phyloP scores from a whole-genome alignment of 176 grass and related monocot species.

The Carex cristatella region DNA sequence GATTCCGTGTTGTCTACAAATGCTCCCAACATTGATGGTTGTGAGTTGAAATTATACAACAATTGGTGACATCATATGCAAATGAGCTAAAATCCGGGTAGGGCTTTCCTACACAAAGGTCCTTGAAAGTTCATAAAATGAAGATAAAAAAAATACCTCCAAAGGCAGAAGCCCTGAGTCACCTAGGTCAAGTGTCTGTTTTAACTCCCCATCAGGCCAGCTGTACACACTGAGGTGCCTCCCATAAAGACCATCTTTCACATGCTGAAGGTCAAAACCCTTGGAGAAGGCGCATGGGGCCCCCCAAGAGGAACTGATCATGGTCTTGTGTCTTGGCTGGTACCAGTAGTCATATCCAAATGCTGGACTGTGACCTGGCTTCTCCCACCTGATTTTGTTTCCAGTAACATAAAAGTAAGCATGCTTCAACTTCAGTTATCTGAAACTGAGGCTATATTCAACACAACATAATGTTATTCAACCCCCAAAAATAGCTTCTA shows the following conservation, averaged over 20 bases:
- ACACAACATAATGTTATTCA: background rate
- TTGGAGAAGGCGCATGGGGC: slow-evolving; percentile 63
- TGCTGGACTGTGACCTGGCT: slow-evolving; percentile 61
- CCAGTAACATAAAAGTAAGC: background rate
- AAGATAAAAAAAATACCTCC: slow-evolving; percentile 41
- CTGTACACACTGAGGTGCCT: slow-evolving; percentile 83
- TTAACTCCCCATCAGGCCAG: slow-evolving; percentile 88
- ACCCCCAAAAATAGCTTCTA: background rate
- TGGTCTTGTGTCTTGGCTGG: slow-evolving; percentile 82
- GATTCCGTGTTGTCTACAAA: background rate
- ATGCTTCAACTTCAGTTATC: background rate
- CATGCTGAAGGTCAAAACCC: slow-evolving; percentile 78
- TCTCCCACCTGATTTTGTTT: slow-evolving; percentile 64
- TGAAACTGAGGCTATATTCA: background rate
- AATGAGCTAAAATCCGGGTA: background rate
- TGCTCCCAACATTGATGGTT: background rate
- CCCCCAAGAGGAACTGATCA: slow-evolving; percentile 96
- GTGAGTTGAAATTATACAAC: background rate
- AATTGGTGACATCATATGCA: background rate
- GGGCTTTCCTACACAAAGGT: background rate
- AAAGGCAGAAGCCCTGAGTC: slow-evolving; percentile 63
- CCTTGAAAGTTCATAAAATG: background rate
- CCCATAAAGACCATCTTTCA: slow-evolving; percentile 82
- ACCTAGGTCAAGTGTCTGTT: slow-evolving; percentile 72
- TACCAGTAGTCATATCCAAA: slow-evolving; percentile 99